Percentiles rank a stretch among this genome's conserved stretches.
These are phyloP conservation scores for Sarcomyxa edulis DNA, from an alignment of 768 basidiomycete genomes.

Conservation along the genomic window DNA sequence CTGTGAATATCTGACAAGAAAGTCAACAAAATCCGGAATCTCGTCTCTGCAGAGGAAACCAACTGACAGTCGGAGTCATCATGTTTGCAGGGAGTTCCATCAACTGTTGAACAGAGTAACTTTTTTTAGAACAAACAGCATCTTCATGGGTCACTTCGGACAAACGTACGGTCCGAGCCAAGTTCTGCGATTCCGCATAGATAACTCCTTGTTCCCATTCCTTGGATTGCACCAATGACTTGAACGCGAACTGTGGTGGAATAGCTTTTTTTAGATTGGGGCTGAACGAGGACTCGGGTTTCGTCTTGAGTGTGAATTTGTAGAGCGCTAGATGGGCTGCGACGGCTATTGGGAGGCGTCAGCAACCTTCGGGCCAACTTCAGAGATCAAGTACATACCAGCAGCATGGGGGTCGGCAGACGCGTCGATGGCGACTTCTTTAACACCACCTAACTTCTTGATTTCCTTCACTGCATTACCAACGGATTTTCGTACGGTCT, in stretches of 20 bases:
- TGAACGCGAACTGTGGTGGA: slow-evolving; percentile 44
- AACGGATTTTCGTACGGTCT: slow-evolving; percentile 64
- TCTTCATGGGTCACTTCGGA: background rate
- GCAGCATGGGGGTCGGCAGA: slow-evolving; percentile 71
- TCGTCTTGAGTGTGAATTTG: slow-evolving; percentile 76
- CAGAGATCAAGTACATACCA: slow-evolving; percentile 35
- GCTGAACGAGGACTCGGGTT: slow-evolving; percentile 59
- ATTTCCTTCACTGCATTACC: slow-evolving; percentile 70
- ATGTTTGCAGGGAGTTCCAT: slow-evolving; percentile 86
- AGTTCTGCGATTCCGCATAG: slow-evolving; percentile 75
- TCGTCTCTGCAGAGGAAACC: background rate
- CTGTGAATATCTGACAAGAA: slow-evolving; percentile 50
- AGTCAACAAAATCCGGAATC: background rate
- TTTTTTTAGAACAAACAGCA: background rate
- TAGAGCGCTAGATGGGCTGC: slow-evolving; percentile 72
- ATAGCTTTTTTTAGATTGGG: slow-evolving; percentile 49
- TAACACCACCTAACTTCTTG: slow-evolving; percentile 49
- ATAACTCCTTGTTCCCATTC: slow-evolving; percentile 72
- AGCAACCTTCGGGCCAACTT: background rate
- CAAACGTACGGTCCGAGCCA: slow-evolving; percentile 62
- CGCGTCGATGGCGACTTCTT: slow-evolving; percentile 59
- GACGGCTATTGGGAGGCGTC: slow-evolving; percentile 44
- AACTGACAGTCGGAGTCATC: slow-evolving; percentile 71
- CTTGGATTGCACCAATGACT: slow-evolving; percentile 38
- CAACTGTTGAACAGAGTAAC: slow-evolving; percentile 37